Evolutionary conservation across 139 green algal genomes (phyloP).

Genomic region (Coelastrella sp.): DNA sequence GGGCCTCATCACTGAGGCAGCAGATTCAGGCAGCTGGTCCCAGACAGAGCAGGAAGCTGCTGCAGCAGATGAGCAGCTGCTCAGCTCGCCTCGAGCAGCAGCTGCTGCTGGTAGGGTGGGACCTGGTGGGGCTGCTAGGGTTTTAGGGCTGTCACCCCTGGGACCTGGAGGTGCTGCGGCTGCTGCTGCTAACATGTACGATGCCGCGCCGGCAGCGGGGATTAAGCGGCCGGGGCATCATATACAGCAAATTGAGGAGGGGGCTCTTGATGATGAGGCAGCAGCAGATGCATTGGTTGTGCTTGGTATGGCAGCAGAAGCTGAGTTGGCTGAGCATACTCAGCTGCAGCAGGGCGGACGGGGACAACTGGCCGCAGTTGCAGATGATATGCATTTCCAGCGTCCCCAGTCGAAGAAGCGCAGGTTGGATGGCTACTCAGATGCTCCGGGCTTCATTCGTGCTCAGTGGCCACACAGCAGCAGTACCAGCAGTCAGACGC

Average conservation of each 20-base stretch:
- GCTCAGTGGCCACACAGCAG: conserved; percentile 44
- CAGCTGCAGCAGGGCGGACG: neutral
- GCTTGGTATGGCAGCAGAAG: conserved; percentile 30
- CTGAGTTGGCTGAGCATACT: conserved; percentile 6
- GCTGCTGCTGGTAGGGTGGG: neutral
- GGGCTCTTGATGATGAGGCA: conserved; percentile 1
- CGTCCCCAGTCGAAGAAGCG: neutral
- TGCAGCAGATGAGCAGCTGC: neutral
- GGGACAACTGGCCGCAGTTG: neutral
- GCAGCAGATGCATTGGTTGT: conserved; percentile 40
- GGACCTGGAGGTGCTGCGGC: neutral
- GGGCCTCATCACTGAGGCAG: neutral
- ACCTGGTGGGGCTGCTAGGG: neutral
- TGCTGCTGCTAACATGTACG: neutral
- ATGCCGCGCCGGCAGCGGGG: neutral
- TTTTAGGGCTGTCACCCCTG: neutral
- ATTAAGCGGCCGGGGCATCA: conserved; percentile 1
- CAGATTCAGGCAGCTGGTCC: conserved; percentile 46
- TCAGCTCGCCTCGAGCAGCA: conserved; percentile 23
- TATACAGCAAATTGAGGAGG: conserved; percentile 12
- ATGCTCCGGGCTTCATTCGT: neutral
- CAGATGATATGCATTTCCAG: conserved; percentile 25
- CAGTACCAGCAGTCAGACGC: conserved; percentile 44
- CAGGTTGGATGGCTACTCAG: neutral
- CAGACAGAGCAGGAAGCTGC: conserved; percentile 43